phyloP scores from a whole-genome alignment of 179 eudicot genomes.

The Corrigiola litoralis region DNA sequence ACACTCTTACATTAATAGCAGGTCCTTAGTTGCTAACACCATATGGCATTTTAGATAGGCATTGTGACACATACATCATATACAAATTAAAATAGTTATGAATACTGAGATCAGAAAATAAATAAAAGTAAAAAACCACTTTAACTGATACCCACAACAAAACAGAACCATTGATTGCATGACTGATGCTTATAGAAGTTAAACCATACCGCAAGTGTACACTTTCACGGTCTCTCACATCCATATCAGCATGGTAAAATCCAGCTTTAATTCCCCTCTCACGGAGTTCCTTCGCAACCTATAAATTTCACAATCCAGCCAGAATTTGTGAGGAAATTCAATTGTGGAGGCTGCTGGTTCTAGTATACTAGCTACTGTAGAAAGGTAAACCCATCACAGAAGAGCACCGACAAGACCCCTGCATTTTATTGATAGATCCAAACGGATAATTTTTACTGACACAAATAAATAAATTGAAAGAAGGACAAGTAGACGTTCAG shows the following conservation, averaged over 20 bases:
- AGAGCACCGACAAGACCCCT: not conserved
- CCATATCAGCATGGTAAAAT: conserved; percentile 96
- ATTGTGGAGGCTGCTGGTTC: not conserved
- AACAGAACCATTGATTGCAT: not conserved
- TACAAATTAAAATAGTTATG: not conserved
- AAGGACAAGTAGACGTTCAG: no score
- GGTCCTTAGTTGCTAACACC: not conserved
- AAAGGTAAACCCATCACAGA: not conserved
- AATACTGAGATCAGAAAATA: not conserved
- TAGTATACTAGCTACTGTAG: not conserved
- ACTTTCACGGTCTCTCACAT: conserved; percentile 70
- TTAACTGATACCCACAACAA: not conserved
- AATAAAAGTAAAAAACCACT: not conserved
- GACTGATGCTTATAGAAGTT: not conserved
- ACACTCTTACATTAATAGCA: not conserved
- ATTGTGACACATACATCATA: not conserved
- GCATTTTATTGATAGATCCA: not conserved
- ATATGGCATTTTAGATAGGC: not conserved
- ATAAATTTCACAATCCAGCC: conserved; percentile 8
- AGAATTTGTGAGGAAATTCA: conserved; percentile 5
- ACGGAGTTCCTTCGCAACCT: conserved; percentile 88
- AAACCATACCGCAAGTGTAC: conserved; percentile 67
- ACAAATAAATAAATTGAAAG: no score
- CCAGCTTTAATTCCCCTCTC: conserved; percentile 84
- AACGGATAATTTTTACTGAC: no score